Evolutionary conservation across 148 eudicot species (phyloP).

Genomic region (Rhododendron molle): DNA sequence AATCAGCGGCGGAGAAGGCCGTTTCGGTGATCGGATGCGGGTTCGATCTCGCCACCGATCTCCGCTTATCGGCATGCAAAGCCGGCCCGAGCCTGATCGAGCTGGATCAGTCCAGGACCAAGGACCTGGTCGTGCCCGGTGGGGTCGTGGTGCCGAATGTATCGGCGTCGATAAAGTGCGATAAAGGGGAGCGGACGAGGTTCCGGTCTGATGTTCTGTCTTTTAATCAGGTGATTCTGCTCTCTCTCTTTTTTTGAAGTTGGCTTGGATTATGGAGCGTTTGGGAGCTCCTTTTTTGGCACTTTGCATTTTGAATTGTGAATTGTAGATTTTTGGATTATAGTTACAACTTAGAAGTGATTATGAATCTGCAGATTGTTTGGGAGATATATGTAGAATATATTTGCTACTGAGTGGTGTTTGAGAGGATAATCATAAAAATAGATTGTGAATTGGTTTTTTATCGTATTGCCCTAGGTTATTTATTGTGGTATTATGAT

Average conservation of each 20-base stretch:
- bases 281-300: background rate
- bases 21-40: slow-evolving; percentile 79
- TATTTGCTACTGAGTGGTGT: background rate
- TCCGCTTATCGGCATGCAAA: slow-evolving; percentile 66
- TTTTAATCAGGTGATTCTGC: slow-evolving; percentile 57
- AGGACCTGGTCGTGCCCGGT: slow-evolving; percentile 72
- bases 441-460: background rate
- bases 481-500: too few relatives aligned
- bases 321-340: too few relatives aligned
- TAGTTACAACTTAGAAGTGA: background rate
- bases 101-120: slow-evolving; percentile 39
- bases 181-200: slow-evolving; percentile 91
- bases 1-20: slow-evolving; percentile 76
- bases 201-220: slow-evolving; percentile 79
- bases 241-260: background rate
- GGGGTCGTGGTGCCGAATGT: slow-evolving; percentile 55
- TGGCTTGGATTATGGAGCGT: background rate
- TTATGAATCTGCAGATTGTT: too few relatives aligned
- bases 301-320: too few relatives aligned
- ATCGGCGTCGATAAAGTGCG: slow-evolving; percentile 65
- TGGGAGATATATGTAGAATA: too few relatives aligned
- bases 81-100: slow-evolving; percentile 58
- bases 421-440: background rate
- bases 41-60: slow-evolving; percentile 59
- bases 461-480: background rate